phyloP scores from a whole-genome alignment of 306 rosid genomes.

The Acacia crassicarpa region DNA sequence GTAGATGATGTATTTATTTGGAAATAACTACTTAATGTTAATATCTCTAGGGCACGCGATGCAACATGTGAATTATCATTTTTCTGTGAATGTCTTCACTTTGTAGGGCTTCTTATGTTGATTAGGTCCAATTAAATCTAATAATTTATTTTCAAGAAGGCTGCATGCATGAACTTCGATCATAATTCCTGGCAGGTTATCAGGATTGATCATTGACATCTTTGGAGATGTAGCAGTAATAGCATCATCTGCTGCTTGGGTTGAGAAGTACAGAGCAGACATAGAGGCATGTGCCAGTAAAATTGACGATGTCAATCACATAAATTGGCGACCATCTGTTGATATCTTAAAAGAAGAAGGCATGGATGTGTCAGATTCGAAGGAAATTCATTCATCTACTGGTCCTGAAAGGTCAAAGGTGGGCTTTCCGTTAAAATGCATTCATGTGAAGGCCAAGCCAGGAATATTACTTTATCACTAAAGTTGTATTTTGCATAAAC shows the following conservation, averaged over 20 bases:
- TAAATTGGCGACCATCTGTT: slow-evolving; percentile 83
- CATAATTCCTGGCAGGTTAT: slow-evolving; percentile 55
- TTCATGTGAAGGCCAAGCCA: slow-evolving; percentile 7
- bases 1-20: background rate
- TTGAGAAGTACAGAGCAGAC: slow-evolving; percentile 82
- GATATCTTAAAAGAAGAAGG: slow-evolving; percentile 94
- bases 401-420: slow-evolving; percentile 81
- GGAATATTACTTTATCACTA: slow-evolving; percentile 9
- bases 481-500: slow-evolving; percentile 1
- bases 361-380: slow-evolving; percentile 52
- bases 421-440: slow-evolving; percentile 12
- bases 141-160: slow-evolving; percentile 17
- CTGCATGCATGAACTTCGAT: slow-evolving; percentile 27
- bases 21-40: background rate
- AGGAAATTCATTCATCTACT: slow-evolving; percentile 50
- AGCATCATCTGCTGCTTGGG: slow-evolving; percentile 98
- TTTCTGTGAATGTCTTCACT: slow-evolving; percentile 25
- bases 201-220: slow-evolving; percentile 80
- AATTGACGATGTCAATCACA: slow-evolving; percentile 57
- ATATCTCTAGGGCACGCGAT: background rate
- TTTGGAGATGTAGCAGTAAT: slow-evolving; percentile 93
- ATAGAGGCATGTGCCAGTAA: slow-evolving; percentile 58
- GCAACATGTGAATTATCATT: background rate
- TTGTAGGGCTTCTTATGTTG: background rate
- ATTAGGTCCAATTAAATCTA: slow-evolving; percentile 15